These are phyloP conservation scores for Endogone sp. DNA, from an alignment of 192 early-diverging fungal genomes.

Conservation along the genomic window DNA sequence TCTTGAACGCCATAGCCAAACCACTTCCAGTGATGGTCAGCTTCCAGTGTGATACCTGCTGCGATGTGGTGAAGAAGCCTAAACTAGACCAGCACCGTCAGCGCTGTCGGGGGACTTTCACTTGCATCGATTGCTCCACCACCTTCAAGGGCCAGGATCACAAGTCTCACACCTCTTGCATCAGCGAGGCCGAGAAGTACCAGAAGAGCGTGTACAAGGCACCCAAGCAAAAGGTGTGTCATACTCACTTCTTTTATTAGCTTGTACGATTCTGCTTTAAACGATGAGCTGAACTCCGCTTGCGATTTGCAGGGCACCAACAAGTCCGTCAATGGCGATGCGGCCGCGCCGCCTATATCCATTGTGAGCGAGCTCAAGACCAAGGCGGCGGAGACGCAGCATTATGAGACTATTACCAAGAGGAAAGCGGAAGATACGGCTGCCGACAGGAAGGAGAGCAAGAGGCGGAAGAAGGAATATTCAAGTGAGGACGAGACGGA, in stretches of 20 bases:
- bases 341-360: slow-evolving; percentile 16
- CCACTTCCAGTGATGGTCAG: not conserved
- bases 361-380: slow-evolving; percentile 38
- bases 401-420: slow-evolving; percentile 4
- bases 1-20: too few species aligned
- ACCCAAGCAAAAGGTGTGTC: slow-evolving; percentile 34
- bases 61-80: slow-evolving; percentile 90
- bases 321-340: slow-evolving; percentile 11
- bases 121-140: slow-evolving; percentile 87
- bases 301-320: slow-evolving; percentile 47
- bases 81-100: slow-evolving; percentile 82
- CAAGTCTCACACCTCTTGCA: slow-evolving; percentile 82
- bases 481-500: not conserved
- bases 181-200: slow-evolving; percentile 94
- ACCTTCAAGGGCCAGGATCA: slow-evolving; percentile 80
- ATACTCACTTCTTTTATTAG: too few species aligned
- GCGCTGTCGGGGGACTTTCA: slow-evolving; percentile 85
- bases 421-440: slow-evolving; percentile 11
- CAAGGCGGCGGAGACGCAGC: slow-evolving; percentile 32
- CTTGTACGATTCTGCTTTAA: too few species aligned
- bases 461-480: slow-evolving; percentile 25
- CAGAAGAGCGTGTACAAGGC: slow-evolving; percentile 78
- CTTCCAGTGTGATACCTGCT: slow-evolving; percentile 63
- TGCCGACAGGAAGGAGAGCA: slow-evolving; percentile 25
- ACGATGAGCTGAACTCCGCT: too few species aligned